Conservation (phyloP, 345 rosid genomes). For the Syzygium jambos region DNA sequence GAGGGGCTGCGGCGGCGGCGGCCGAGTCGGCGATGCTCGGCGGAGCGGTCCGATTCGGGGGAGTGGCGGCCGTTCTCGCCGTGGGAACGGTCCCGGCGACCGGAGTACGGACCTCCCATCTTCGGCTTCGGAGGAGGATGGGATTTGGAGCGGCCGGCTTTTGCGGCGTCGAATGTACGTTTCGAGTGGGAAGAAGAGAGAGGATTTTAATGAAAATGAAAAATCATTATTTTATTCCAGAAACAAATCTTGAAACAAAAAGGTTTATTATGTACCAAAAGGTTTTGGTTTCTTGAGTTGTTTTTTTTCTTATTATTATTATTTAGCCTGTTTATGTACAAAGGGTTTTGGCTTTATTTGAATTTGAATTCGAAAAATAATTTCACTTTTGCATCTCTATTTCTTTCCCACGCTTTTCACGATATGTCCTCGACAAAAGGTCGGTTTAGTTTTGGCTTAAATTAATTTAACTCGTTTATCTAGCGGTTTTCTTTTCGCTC, state of each 20-base stretch:
- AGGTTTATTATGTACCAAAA: no score
- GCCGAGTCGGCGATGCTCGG: constrained; percentile 11
- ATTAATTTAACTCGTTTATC: neutral
- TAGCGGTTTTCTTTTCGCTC: fast-evolving
- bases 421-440: neutral
- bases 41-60: constrained; percentile 18
- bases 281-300: no score
- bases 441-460: neutral
- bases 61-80: constrained; percentile 12
- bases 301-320: no score
- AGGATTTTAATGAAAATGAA: no score
- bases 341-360: neutral
- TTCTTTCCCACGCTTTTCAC: neutral
- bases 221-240: no score
- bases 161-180: neutral
- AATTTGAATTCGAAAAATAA: neutral
- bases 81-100: constrained; percentile 8
- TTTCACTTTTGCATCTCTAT: neutral
- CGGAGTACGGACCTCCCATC: neutral
- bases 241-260: no score
- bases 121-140: neutral
- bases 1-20: constrained; percentile 20
- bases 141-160: neutral
- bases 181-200: no score
- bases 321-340: neutral